These are phyloP conservation scores for Sporothrix protearum DNA, from an alignment of 2,329 filamentous ascomycete species.

Conservation along the genomic window DNA sequence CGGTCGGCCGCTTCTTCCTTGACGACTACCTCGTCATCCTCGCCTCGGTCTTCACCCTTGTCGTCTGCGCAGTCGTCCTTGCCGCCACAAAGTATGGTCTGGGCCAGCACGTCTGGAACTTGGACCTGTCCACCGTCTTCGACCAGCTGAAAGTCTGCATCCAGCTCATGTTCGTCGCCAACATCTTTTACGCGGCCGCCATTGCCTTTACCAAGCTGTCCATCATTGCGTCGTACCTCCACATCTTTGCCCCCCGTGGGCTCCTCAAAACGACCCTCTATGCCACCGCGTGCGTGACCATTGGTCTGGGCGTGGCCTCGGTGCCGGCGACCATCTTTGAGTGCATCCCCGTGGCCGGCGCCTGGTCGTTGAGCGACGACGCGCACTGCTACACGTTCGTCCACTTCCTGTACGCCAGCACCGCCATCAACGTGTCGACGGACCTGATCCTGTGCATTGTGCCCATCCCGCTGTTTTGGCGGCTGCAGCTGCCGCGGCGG, in stretches of 20 bases:
- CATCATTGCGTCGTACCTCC: slow-evolving; percentile 34
- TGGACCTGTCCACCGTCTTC: slow-evolving; percentile 26
- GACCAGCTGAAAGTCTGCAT: slow-evolving; percentile 27
- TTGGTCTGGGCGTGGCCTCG: slow-evolving; percentile 30
- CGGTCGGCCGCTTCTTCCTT: slow-evolving; percentile 28
- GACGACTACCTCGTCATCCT: slow-evolving; percentile 31
- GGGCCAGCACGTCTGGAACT: slow-evolving; percentile 33
- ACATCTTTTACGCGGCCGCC: slow-evolving; percentile 32
- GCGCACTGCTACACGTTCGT: slow-evolving; percentile 32
- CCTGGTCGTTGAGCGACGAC: slow-evolving; percentile 32
- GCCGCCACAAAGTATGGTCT: slow-evolving; percentile 29
- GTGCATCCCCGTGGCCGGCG: slow-evolving; percentile 31
- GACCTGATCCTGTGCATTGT: slow-evolving; percentile 34
- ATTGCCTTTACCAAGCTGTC: slow-evolving; percentile 34
- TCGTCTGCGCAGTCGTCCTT: slow-evolving; percentile 27
- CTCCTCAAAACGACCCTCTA: slow-evolving; percentile 33
- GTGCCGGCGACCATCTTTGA: slow-evolving; percentile 33
- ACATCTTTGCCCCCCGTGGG: slow-evolving; percentile 35
- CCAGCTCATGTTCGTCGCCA: slow-evolving; percentile 32
- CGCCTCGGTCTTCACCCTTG: slow-evolving; percentile 29
- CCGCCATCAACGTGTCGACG: slow-evolving; percentile 33
- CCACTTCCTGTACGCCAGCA: slow-evolving; percentile 33
- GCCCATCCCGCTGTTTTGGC: slow-evolving; percentile 35
- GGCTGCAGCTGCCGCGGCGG: slow-evolving; percentile 30
- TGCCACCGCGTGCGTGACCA: slow-evolving; percentile 34